Base-by-base conservation (phyloP, 805 yeast genomes). In the Candida nanaspora region DNA sequence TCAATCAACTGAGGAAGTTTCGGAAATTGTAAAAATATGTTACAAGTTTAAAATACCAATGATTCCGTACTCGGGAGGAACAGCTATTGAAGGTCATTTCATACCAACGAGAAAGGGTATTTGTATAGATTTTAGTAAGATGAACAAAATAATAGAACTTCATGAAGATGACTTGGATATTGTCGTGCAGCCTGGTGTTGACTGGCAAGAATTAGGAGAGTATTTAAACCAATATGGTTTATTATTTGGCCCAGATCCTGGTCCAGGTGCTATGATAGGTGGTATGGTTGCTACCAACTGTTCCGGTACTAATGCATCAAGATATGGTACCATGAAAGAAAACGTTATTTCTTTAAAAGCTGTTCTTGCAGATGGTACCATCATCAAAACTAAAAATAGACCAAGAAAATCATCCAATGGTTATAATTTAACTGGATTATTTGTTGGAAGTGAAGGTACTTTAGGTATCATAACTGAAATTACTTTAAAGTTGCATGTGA, bases 31-130 rank as follows among this genome's bases (percentile, higher is more conserved):
- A 63, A 77, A 76, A 49, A 62, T 82, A 6, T 78, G 85, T 41
- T 78, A 82, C 51, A 66, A 72, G 46, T 70, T 76, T 52, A 63
- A 58, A 29, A 69, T 85, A 3, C 91, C 94, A 5, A 77, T 84
- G 42, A 78, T 85, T n/a, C 88, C 93, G 1, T 82, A 62, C 43
- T 74, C 86, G 1, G 94, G 93, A 9, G 86, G 86, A 25, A 78
- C 93, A 0, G 81, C 91, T 0, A 62, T 85, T 32, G 94, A 85
- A 57, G 94, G 93, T n/a, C 88, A 85, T 53, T 81, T 77, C 56
- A 68, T 81, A 36, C 80, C 86, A 4, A 80, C 88, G 0, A 68
- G 88, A 50, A 68, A 73, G 4, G 83, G 85, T 2, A 68, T 82
- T 4, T 68, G 74, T 36, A 50, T 82, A 31, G 91, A 84, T 54